phyloP scores from a whole-genome alignment of 306 rosid species.

The Fragaria ananassa region DNA sequence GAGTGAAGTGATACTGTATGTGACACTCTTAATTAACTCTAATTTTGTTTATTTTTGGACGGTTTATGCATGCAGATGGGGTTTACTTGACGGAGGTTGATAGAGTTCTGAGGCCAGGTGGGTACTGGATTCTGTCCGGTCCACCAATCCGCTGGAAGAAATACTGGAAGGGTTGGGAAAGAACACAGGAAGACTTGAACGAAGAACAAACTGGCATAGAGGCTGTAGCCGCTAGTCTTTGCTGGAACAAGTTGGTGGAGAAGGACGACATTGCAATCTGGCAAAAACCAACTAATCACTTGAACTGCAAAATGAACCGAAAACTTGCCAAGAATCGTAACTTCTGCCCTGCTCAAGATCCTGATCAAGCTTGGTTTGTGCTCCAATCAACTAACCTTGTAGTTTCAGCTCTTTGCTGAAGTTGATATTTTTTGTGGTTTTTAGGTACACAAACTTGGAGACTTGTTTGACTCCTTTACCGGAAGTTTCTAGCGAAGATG shows the following conservation, averaged over 20 bases:
- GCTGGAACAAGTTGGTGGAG: constrained; percentile 67
- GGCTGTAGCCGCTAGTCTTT: constrained; percentile 60
- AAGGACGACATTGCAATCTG: constrained; percentile 71
- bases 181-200: constrained; percentile 64
- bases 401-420: background rate
- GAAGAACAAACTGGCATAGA: constrained; percentile 63
- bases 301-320: constrained; percentile 43
- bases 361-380: constrained; percentile 66
- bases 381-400: background rate
- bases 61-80: constrained; percentile 38
- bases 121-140: constrained; percentile 81
- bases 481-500: constrained; percentile 44
- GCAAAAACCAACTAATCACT: constrained; percentile 71
- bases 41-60: background rate
- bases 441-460: constrained; percentile 70
- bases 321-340: constrained; percentile 32
- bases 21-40: background rate
- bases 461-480: constrained; percentile 73
- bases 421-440: background rate
- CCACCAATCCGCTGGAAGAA: constrained; percentile 69
- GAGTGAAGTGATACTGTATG: background rate
- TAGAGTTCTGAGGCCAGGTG: constrained; percentile 67
- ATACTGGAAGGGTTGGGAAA: constrained; percentile 69
- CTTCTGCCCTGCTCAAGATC: constrained; percentile 44
- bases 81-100: constrained; percentile 61